Base-by-base conservation (phyloP, 2,329 filamentous ascomycete genomes). In the Fusarium sp. region DNA sequence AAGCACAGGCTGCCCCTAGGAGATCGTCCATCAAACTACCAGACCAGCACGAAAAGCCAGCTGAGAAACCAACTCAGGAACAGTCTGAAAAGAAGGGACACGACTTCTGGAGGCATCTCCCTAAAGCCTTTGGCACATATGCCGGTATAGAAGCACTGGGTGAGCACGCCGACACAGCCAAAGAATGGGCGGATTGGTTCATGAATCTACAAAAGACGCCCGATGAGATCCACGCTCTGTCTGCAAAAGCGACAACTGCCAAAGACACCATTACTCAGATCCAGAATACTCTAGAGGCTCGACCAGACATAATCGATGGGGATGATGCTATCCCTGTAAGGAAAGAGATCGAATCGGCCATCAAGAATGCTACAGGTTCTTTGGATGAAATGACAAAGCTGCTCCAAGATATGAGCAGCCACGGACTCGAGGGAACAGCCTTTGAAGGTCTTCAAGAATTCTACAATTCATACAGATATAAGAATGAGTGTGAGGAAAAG, bases 141-240 rank as follows among this genome's bases (percentile, higher is more conserved):
- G 65, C 68, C 1, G 67, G 72, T 3, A 52, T 75, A 9, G 63
- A 73, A 5, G 61, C 64, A 0, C 50, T 75, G 1, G 62, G 65
- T 1, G 65, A 72, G 1, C 69, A 75, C 10, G 74, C 71, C 1
- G 72, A 74, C 40, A 71, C 67, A 4, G 73, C 73, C 22, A 75
- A 75, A 53, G 72, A 75, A 28, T 75, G 74, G 74, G 65, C 69
- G 3, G 73, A 73, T 9, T 75, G 74, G 74, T 60, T 75, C 36
- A 72, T 68, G 50, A 66, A 73, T 22, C 52, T 75, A 0, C 68
- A 70, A 31, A 74, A 70, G 13, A 73, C 73, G 0, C 73, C 74
- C 0, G 70, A 71, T 4, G 74, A 75, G 26, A 74, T 75, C 4
- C 58, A 69, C 2, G 66, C 65, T 0, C 55, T 75, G 0, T 70